A percentile compares a stretch with the other conserved stretches of the same genome.
Conservation (phyloP, 2,329 filamentous ascomycete species). For the Lasiodiplodia gonubiensis region DNA sequence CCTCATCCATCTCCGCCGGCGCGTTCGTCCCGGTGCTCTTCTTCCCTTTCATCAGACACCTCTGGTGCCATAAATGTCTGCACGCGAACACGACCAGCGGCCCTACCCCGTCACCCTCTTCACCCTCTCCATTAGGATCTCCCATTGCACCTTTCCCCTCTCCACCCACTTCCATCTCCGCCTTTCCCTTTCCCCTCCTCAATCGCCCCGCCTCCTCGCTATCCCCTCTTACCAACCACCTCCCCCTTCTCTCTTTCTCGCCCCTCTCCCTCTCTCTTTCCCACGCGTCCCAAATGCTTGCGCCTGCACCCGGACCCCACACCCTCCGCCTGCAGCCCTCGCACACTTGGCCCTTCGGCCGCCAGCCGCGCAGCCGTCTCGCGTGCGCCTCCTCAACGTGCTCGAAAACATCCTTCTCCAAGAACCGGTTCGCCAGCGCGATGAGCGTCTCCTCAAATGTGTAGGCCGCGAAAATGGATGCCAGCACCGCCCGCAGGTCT, state of each 20-base stretch:
- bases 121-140: constrained; percentile 51
- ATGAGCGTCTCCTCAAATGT: constrained; percentile 93
- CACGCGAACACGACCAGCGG: constrained; percentile 48
- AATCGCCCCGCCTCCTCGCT: constrained; percentile 43
- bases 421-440: constrained; percentile 79
- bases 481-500: constrained; percentile 82
- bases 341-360: constrained; percentile 83
- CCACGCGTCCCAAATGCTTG: constrained; percentile 80
- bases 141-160: constrained; percentile 43
- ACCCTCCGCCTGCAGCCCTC: constrained; percentile 81
- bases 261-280: constrained; percentile 63
- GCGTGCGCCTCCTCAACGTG: constrained; percentile 76
- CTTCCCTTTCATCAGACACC: constrained; percentile 37
- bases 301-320: constrained; percentile 87
- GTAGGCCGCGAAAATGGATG: constrained; percentile 93
- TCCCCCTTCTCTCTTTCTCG: constrained; percentile 49
- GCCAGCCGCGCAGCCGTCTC: constrained; percentile 84
- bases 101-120: constrained; percentile 39
- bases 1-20: neutral
- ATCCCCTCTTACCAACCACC: constrained; percentile 43
- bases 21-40: too few species aligned
- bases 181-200: constrained; percentile 61
- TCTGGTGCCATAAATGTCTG: constrained; percentile 47
- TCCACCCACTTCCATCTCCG: constrained; percentile 43
- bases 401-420: constrained; percentile 87